Conservation (phyloP, 192 early-diverging fungal species). For the Linnemannia schmuckeri region DNA sequence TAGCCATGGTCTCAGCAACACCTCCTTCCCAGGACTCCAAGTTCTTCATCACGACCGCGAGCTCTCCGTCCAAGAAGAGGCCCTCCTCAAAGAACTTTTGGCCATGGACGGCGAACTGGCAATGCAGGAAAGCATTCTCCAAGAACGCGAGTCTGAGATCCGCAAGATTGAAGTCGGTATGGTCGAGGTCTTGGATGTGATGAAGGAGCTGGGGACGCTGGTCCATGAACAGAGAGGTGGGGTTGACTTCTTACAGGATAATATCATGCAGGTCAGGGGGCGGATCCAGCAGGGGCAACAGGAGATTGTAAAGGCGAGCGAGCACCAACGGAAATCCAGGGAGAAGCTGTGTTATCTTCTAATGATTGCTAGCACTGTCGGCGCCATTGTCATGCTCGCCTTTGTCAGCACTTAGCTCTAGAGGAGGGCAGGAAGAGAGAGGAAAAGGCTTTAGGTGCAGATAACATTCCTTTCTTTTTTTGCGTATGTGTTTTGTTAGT, state of each 20-base stretch:
- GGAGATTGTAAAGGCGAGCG: constrained; percentile 48
- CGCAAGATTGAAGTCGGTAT: constrained; percentile 39
- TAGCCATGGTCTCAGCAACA: background rate
- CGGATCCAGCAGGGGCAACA: constrained; percentile 37
- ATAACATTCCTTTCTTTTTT: background rate
- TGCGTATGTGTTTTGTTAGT: background rate
- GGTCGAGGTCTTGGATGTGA: constrained; percentile 44
- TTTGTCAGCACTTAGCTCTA: constrained; percentile 18
- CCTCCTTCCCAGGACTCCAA: background rate
- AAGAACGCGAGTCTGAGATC: constrained; percentile 47
- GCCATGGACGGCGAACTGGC: constrained; percentile 43
- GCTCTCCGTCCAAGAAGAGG: constrained; percentile 47
- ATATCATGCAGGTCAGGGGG: constrained; percentile 41
- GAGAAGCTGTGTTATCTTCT: constrained; percentile 46
- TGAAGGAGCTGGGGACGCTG: constrained; percentile 43
- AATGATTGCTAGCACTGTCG: constrained; percentile 36
- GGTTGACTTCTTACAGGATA: constrained; percentile 51
- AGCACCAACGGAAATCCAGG: constrained; percentile 41
- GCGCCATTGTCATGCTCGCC: constrained; percentile 34
- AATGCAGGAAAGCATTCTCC: constrained; percentile 41
- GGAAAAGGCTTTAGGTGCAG: background rate
- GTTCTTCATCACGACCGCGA: constrained; percentile 27
- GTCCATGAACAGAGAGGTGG: constrained; percentile 39
- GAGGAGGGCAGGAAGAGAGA: background rate
- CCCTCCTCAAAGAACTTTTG: constrained; percentile 27